Evolutionary conservation across 768 basidiomycete species (phyloP).

Genomic region (Mycena maculata): DNA sequence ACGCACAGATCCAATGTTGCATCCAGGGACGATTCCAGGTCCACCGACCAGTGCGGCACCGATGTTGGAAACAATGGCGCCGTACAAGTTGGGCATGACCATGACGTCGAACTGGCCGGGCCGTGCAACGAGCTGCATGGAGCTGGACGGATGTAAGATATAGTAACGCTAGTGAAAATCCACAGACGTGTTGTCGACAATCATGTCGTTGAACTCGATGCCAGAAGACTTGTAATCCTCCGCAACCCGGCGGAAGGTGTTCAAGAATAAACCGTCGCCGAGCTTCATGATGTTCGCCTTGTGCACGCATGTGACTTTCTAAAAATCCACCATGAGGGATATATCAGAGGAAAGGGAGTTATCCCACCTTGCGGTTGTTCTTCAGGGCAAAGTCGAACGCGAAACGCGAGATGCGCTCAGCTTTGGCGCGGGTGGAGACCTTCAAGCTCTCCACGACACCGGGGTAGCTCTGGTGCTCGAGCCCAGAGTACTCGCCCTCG

Average conservation of each 20-base stretch:
- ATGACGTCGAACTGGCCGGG: constrained; percentile 98
- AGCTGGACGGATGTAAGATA: constrained; percentile 56
- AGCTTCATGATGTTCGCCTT: constrained; percentile 99
- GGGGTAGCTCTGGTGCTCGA: constrained; percentile 98
- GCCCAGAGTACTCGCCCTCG: constrained; percentile 98
- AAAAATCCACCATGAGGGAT: constrained; percentile 25
- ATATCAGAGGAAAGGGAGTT: not conserved
- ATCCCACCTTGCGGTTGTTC: constrained; percentile 92
- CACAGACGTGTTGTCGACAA: constrained; percentile 95
- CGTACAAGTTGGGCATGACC: constrained; percentile 99
- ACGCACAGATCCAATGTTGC: constrained; percentile 92
- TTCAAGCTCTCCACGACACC: constrained; percentile 99
- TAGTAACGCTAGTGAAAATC: not conserved
- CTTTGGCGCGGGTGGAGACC: constrained; percentile 94
- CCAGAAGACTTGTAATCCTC: constrained; percentile 96
- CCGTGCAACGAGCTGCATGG: constrained; percentile 98
- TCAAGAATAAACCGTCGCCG: constrained; percentile 98
- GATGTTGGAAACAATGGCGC: constrained; percentile 97
- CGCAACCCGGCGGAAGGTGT: constrained; percentile 95
- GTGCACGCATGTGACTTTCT: constrained; percentile 99
- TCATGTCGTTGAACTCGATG: constrained; percentile 97
- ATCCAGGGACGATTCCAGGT: constrained; percentile 97
- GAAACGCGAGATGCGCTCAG: constrained; percentile 95
- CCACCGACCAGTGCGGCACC: constrained; percentile 99
- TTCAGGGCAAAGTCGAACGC: constrained; percentile 99